Conservation (phyloP, 352 stramenopile species). For the Phytophthora tubulina region DNA sequence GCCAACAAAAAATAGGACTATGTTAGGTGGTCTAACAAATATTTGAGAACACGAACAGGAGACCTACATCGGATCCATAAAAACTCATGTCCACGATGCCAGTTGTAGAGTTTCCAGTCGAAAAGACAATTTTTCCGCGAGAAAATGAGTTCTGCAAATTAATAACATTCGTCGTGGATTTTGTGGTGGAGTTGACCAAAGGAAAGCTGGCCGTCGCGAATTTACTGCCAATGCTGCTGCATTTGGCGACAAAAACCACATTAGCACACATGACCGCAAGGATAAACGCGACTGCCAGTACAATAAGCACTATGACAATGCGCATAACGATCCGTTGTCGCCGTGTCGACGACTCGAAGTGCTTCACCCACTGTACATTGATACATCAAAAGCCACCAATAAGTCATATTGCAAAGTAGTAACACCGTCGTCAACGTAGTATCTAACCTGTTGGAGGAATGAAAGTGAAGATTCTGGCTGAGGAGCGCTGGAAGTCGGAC, state of each 20-base stretch:
- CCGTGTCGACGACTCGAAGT: conserved; percentile 72
- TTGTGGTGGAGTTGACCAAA: conserved; percentile 42
- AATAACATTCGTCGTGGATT: conserved; percentile 26
- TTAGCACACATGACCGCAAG: conserved; percentile 66
- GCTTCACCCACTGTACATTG: conserved; percentile 53
- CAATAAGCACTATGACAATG: conserved; percentile 52
- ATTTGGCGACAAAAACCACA: conserved; percentile 77
- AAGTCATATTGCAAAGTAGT: neutral
- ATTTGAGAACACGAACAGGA: neutral
- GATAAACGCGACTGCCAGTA: conserved; percentile 64
- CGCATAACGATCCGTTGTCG: conserved; percentile 74
- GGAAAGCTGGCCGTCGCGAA: conserved; percentile 52
- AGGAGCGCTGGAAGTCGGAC: neutral
- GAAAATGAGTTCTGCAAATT: conserved; percentile 55
- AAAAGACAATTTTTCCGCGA: conserved; percentile 50
- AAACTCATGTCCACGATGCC: conserved; percentile 51
- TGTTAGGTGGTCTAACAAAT: neutral
- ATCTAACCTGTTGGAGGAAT: conserved; percentile 38
- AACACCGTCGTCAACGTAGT: neutral
- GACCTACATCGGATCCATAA: conserved; percentile 56
- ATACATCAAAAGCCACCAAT: neutral
- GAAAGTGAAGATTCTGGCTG: conserved; percentile 19
- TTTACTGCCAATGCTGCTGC: conserved; percentile 67
- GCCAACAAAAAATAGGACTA: conserved; percentile 1
- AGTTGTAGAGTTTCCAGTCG: conserved; percentile 13